A percentile compares a stretch with the other conserved stretches of the same genome.
phyloP scores from a whole-genome alignment of 2,329 filamentous ascomycete species.

The Bipolaris gigantea region DNA sequence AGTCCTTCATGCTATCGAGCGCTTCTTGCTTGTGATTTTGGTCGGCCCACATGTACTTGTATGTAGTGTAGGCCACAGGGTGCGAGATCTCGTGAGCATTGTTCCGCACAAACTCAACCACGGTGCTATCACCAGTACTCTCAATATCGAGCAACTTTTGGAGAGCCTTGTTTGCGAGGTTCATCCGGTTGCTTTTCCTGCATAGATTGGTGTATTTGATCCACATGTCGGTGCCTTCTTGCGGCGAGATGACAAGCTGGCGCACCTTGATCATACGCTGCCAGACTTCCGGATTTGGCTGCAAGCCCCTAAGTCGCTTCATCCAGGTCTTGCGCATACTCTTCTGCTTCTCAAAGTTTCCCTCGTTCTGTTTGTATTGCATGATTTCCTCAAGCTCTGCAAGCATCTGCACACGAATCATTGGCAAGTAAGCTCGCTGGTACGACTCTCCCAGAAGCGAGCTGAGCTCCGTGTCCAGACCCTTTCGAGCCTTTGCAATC shows the following conservation, averaged over 20 bases:
- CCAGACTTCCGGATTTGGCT: conserved; percentile 98
- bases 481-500: conserved; percentile 89
- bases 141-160: conserved; percentile 73
- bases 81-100: conserved; percentile 59
- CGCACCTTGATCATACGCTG: conserved; percentile 96
- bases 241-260: conserved; percentile 85
- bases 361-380: conserved; percentile 85
- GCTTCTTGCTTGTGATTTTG: conserved; percentile 42
- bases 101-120: conserved; percentile 41
- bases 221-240: conserved; percentile 98
- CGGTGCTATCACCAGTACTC: conserved; percentile 30
- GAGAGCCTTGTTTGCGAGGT: conserved; percentile 91
- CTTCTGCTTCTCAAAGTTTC: conserved; percentile 80
- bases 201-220: conserved; percentile 99
- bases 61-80: conserved; percentile 90
- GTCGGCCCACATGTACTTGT: conserved; percentile 95
- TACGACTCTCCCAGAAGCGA: conserved; percentile 98
- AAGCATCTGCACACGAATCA: conserved; percentile 98
- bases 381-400: conserved; percentile 98
- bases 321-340: conserved; percentile 96
- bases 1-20: conserved; percentile 63
- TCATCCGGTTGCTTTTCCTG: conserved; percentile 91
- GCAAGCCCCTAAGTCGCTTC: conserved; percentile 88
- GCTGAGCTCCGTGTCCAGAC: conserved; percentile 91
- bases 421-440: conserved; percentile 95